phyloP scores from a whole-genome alignment of 768 basidiomycete species.

The Chlorophyllum brunneum region DNA sequence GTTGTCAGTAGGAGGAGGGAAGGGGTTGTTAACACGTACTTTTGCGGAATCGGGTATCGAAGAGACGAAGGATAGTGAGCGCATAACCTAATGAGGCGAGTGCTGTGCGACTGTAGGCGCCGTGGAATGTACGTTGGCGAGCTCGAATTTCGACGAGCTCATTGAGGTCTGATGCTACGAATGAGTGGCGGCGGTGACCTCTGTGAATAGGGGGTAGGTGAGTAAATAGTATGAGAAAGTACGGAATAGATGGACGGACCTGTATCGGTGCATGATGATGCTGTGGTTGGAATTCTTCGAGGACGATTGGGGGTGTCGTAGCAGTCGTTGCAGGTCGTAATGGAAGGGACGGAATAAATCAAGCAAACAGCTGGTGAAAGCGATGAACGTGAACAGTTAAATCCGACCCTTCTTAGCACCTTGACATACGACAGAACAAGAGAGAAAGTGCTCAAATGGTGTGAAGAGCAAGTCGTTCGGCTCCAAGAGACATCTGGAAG shows the following conservation, averaged over 20 bases:
- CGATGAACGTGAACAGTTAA: too few species aligned
- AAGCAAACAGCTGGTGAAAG: too few species aligned
- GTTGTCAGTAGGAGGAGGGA: neutral
- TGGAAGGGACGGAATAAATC: too few species aligned
- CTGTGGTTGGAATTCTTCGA: too few species aligned
- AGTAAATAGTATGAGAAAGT: neutral
- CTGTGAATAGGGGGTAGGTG: conserved; percentile 13
- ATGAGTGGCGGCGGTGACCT: conserved; percentile 41
- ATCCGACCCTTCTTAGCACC: too few species aligned
- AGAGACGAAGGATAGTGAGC: conserved; percentile 73
- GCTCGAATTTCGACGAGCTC: conserved; percentile 76
- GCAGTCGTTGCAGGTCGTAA: too few species aligned
- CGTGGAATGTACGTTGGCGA: conserved; percentile 78
- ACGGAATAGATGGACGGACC: conserved; percentile 4
- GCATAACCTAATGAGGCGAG: conserved; percentile 72
- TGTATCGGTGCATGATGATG: conserved; percentile 12
- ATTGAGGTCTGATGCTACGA: conserved; percentile 46
- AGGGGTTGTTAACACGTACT: conserved; percentile 42
- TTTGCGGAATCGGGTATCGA: conserved; percentile 67
- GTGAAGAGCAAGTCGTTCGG: neutral
- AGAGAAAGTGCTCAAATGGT: neutral
- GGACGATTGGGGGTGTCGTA: too few species aligned
- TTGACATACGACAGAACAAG: neutral
- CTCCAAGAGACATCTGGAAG: neutral
- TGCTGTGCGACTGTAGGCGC: conserved; percentile 76